Base-by-base conservation (phyloP, 768 basidiomycete genomes). In the Nevesoporus exiguus region DNA sequence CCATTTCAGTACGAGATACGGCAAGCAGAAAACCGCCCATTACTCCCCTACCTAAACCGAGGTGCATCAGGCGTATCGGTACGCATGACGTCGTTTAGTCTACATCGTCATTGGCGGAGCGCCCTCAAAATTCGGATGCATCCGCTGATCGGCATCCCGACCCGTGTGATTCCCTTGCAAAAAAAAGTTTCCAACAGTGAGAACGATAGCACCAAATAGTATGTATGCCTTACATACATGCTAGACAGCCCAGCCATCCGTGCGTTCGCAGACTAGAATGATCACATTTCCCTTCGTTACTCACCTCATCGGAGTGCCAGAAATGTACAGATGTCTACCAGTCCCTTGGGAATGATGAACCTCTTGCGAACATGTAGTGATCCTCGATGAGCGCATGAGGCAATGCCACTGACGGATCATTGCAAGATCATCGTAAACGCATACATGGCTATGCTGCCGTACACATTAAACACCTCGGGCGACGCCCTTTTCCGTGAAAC, bases 131-230 rank as follows among this genome's bases (percentile, higher is more conserved):
- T n/a, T 37, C 17, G 17, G 36, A 37, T 37, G 36, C 36, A 29
- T 29, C 27, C 27, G 27, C 5, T 29, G 8, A 37, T 33, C 14
- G n/a, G n/a, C n/a, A n/a, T n/a, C n/a, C n/a, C n/a, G n/a, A n/a
- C n/a, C n/a, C n/a, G n/a, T n/a, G n/a, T n/a, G n/a, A 49, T 48
- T 3, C 7, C 55, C 44, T 27, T 57, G 49, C 33, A 45, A 51
- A 45, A 44, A 45, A 51, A 45, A 44, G 11, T 31, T 24, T 22
- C 42, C 39, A 29, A 8, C 27, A 30, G 21, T 30, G 47, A 36
- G 55, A 53, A 39, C 25, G 8, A 30, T 19, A 17, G n/a, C n/a
- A 30, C 22, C 14, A 19, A 29, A 46, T 6, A 6, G 27, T 30
- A 36, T 24, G 37, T 41, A 33, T 17, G 14, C 29, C 37, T 46